Conservation (phyloP, 2,329 filamentous ascomycete genomes). For the Drechslerella dactyloides region DNA sequence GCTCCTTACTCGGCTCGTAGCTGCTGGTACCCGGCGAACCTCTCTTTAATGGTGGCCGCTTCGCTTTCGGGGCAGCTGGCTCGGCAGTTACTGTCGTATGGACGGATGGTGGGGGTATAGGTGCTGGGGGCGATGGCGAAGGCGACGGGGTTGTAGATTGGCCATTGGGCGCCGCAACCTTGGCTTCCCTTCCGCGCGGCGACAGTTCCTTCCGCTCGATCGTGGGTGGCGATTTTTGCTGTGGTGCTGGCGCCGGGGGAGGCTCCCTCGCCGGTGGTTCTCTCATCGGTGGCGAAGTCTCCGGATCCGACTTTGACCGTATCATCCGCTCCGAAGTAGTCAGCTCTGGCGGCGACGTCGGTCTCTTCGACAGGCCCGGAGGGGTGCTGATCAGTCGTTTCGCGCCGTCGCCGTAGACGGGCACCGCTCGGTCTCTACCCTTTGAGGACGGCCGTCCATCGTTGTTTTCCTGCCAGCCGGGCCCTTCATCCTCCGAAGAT, state of each 20-base stretch:
- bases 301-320: conserved; percentile 36
- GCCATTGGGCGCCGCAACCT: conserved; percentile 17
- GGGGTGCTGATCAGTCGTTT: conserved; percentile 13
- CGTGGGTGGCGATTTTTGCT: conserved; percentile 12
- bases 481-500: conserved; percentile 33
- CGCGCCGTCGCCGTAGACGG: conserved; percentile 18
- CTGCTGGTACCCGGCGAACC: conserved; percentile 34
- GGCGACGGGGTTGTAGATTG: conserved; percentile 17
- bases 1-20: conserved; percentile 22
- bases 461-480: conserved; percentile 10
- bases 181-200: conserved; percentile 18
- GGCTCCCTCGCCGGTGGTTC: conserved; percentile 9
- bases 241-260: not conserved
- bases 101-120: not conserved
- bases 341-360: conserved; percentile 36
- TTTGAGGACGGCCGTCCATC: conserved; percentile 9
- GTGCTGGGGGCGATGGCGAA: conserved; percentile 8
- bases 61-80: conserved; percentile 10
- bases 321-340: conserved; percentile 34
- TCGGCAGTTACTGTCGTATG: not conserved
- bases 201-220: conserved; percentile 29
- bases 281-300: conserved; percentile 11
- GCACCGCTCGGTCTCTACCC: conserved; percentile 8
- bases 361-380: conserved; percentile 24
- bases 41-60: conserved; percentile 40